These are phyloP conservation scores for Claviceps fusiformis DNA, from an alignment of 2,329 filamentous ascomycete genomes.

Conservation along the genomic window DNA sequence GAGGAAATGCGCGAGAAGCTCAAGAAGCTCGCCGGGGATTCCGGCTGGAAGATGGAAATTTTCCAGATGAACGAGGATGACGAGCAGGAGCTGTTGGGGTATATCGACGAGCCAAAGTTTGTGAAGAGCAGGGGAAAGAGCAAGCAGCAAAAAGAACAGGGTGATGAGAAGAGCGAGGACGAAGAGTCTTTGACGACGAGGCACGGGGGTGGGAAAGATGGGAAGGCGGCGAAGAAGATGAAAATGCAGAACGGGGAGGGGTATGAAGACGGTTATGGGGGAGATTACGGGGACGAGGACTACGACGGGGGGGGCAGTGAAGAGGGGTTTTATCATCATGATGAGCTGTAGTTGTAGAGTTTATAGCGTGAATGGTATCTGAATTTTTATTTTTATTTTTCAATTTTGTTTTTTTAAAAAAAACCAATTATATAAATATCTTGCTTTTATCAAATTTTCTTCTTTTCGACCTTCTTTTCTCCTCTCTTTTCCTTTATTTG, in stretches of 20 bases:
- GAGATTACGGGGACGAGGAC: too few species aligned
- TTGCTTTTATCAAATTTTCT: too few species aligned
- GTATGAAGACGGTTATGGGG: too few species aligned
- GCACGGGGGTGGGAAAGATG: neutral
- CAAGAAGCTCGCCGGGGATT: conserved; percentile 52
- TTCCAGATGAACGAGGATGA: conserved; percentile 49
- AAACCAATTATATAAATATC: too few species aligned
- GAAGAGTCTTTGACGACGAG: neutral
- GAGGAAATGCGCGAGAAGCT: conserved; percentile 57
- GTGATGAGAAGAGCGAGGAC: conserved; percentile 14
- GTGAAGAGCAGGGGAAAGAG: conserved; percentile 7
- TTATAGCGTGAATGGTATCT: neutral
- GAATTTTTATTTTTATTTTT: neutral
- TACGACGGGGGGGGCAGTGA: conserved; percentile 28
- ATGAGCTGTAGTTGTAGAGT: conserved; percentile 3
- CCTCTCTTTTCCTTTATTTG: too few species aligned
- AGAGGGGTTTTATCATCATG: conserved; percentile 33
- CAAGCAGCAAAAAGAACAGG: conserved; percentile 11
- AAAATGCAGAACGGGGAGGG: neutral
- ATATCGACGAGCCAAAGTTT: conserved; percentile 39
- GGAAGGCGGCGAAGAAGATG: conserved; percentile 4
- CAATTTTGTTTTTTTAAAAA: neutral
- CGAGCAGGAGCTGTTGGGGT: conserved; percentile 51
- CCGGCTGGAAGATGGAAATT: conserved; percentile 69
- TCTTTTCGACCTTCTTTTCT: too few species aligned